Base-by-base conservation (phyloP, 345 rosid species). In the Anastatica hierochuntica region DNA sequence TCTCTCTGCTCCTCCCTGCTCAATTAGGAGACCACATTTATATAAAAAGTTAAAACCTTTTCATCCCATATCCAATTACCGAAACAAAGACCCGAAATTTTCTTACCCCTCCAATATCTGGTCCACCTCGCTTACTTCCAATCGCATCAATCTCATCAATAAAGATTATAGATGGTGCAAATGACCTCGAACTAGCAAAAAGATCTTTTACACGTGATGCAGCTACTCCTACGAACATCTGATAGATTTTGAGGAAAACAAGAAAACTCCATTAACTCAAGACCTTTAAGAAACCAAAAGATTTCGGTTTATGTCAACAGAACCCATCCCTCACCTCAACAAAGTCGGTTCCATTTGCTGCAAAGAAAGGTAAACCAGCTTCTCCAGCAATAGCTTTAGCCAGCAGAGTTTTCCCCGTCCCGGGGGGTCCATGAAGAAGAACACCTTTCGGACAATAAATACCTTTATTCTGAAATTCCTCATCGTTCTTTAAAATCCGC, bases 311-410 rank as follows among this genome's bases (percentile, higher is more conserved):
- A 52, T 35, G 15, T 8, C 30, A 5, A 38, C 19, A 23, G 3
- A 56, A 18, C 34, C 13, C 38, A 65, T 12, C 7, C 47, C 70
- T 70, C 35, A 84, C 98, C 85, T 90, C 96, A 20, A 90, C 97
- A 76, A 86, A 90, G 66, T 90, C 97, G 17, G 98, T 90, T 47
- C 98, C 98, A 68, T 86, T 90, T 34, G 81, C 90, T 1, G 98
- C 94, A 67, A 90, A 90, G 73, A 90, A 90, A 49, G 98, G 98
- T 26, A 86, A 74, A 49, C 96, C 98, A 42, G 98, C 94, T 84
- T 90, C 98, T 63, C 98, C 98, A 21, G 96, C 98, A 79, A 90
- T 90, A 57, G 98, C 98, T 78, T 86, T 90, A 49, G 98, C 98
- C 54, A 90, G 72, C 58, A 90, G 76, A 20, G 98, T 90, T 77